Evolutionary conservation across 495 filamentous ascomycete species (phyloP).

Genomic region (Amorphotheca resinae): DNA sequence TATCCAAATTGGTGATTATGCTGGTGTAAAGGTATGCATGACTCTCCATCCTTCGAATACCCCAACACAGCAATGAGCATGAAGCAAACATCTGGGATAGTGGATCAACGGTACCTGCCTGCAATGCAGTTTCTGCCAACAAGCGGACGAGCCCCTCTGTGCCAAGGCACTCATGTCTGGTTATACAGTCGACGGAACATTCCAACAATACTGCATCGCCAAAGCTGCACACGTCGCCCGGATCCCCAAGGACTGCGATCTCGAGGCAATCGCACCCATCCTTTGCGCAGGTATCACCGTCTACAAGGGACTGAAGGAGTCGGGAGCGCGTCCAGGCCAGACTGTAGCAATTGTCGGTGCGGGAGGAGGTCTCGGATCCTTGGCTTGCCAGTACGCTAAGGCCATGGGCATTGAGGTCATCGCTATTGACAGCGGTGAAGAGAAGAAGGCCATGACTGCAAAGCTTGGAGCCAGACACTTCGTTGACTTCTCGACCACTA

Average conservation of each 20-base stretch:
- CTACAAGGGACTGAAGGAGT: slow-evolving; percentile 87
- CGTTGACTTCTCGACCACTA: slow-evolving; percentile 62
- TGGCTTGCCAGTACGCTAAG: slow-evolving; percentile 77
- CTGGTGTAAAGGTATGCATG: slow-evolving; percentile 58
- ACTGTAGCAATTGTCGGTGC: slow-evolving; percentile 80
- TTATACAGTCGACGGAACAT: slow-evolving; percentile 84
- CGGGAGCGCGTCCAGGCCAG: slow-evolving; percentile 58
- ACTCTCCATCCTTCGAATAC: neutral
- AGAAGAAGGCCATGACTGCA: slow-evolving; percentile 59
- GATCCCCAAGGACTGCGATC: slow-evolving; percentile 59
- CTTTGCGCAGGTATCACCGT: slow-evolving; percentile 86
- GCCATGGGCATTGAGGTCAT: slow-evolving; percentile 75
- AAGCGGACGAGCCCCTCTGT: slow-evolving; percentile 63
- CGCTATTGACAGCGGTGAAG: slow-evolving; percentile 67
- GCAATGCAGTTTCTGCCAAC: slow-evolving; percentile 66
- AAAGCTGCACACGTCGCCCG: slow-evolving; percentile 74
- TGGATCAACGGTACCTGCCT: slow-evolving; percentile 84
- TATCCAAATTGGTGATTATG: slow-evolving; percentile 67
- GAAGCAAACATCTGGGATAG: slow-evolving; percentile 12
- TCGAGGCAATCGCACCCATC: slow-evolving; percentile 70
- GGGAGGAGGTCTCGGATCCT: slow-evolving; percentile 71
- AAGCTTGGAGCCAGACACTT: slow-evolving; percentile 56
- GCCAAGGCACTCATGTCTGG: slow-evolving; percentile 59
- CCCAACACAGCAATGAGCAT: neutral
- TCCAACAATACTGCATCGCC: slow-evolving; percentile 84